Base-by-base conservation (phyloP, 176 grass and related monocot species). In the Ensete glaucum region DNA sequence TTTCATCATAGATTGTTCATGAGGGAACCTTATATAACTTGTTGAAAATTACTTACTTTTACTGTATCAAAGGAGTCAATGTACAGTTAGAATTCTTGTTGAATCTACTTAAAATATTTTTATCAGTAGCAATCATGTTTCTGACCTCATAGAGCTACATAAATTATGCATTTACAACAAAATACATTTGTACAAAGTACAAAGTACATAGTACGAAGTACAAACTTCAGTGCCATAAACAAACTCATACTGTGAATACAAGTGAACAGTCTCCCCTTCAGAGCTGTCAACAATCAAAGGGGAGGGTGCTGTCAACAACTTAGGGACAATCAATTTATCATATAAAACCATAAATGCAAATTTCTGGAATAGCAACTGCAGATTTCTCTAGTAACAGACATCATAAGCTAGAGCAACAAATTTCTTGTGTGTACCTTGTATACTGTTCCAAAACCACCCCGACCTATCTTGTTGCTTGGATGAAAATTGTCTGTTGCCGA, bases 401-500 rank as follows among this genome's bases (percentile, higher is more conserved):
- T 68, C 64, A 75, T 50, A 62, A 20, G 56, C 1, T 23, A 17
- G 56, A 58, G 12, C n/a, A 21, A 74, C 67, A 55, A 71, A 10
- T 68, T 78, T 75, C 15, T 29, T 53, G 8, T 29, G 43, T 20
- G 50, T 79, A 96, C 92, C 92, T 92, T 96, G 64, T 92, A 96
- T 19, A 96, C 92, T 50, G 69, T 89, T 62, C 92, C 87, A 54
- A 92, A 96, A 4, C 92, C 92, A 49, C 92, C 92, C 48, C 80
- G 82, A 1, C 92, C 92, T 49, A 92, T 72, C 88, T 92, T 92
- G 27, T 87, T 92, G 2, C 48, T 81, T 15, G 50, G 89, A 50
- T 83, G 69, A 72, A 96, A 92, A 78, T 87, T 89, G 77, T 85
- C 75, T 9, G 89, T 96, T 72, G 89, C 92, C 58, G 89, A 89